These are phyloP conservation scores for Penicillium vulpinum DNA, from an alignment of 2,329 filamentous ascomycete species.

Conservation along the genomic window DNA sequence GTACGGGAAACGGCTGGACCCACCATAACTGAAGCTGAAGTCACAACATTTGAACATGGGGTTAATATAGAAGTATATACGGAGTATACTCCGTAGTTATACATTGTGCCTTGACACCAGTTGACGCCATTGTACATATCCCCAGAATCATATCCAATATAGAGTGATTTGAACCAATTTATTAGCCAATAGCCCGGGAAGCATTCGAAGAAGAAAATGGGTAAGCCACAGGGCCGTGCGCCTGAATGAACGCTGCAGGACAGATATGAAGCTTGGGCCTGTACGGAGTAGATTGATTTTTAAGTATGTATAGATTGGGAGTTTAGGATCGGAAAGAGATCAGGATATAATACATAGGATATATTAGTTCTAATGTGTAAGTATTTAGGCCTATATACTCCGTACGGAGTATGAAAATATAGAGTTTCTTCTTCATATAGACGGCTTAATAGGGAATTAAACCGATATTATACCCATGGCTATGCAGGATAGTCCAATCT, in stretches of 20 bases:
- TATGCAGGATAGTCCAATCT: constrained; percentile 5
- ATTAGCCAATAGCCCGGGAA: not conserved
- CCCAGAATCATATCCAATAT: not conserved
- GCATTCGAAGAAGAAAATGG: not conserved
- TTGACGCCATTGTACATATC: not conserved
- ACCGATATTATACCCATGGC: not conserved
- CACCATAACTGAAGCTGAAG: not conserved
- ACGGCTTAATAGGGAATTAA: not conserved
- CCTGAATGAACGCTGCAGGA: not conserved
- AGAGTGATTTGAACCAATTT: not conserved
- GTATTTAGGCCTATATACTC: not conserved
- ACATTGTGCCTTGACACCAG: no score
- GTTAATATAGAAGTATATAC: not conserved
- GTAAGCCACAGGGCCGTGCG: constrained; percentile 8
- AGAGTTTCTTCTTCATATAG: not conserved
- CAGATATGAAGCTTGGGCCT: constrained; percentile 2
- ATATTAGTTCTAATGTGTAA: not conserved
- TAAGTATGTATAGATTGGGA: not conserved
- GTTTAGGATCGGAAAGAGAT: not conserved
- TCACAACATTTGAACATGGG: not conserved
- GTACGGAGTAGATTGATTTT: not conserved
- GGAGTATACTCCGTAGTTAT: no score
- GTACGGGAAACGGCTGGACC: constrained; percentile 1
- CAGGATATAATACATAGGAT: not conserved
- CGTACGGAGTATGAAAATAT: not conserved